phyloP scores from a whole-genome alignment of 768 basidiomycete genomes.

The Mycena epipterygia region DNA sequence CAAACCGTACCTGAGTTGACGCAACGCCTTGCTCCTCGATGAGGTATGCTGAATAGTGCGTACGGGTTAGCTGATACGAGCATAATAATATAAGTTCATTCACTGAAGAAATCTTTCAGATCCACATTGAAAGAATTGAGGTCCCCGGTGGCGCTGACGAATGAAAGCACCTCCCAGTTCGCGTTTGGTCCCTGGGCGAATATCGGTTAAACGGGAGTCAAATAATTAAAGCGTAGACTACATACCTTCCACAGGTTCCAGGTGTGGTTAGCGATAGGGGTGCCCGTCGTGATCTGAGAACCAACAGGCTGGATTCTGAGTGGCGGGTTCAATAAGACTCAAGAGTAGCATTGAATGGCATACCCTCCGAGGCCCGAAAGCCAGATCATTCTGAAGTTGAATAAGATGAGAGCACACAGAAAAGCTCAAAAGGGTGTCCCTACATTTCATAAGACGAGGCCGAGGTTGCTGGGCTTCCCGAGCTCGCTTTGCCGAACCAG shows the following conservation, averaged over 20 bases:
- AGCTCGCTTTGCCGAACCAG: constrained; percentile 60
- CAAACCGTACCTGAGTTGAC: constrained; percentile 54
- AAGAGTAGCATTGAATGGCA: constrained; percentile 21
- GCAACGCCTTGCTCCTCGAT: constrained; percentile 62
- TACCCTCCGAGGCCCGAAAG: constrained; percentile 69
- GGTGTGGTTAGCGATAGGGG: constrained; percentile 60
- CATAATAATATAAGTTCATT: constrained; percentile 28
- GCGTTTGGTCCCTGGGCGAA: constrained; percentile 63
- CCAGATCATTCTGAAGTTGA: constrained; percentile 67
- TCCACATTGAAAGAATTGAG: constrained; percentile 66
- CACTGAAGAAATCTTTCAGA: constrained; percentile 69
- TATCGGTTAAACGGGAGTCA: constrained; percentile 55
- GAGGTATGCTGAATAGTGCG: constrained; percentile 53
- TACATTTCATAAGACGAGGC: constrained; percentile 69
- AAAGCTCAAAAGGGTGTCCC: constrained; percentile 26
- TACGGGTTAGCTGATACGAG: neutral
- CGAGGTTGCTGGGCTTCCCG: constrained; percentile 60
- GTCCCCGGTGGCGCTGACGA: constrained; percentile 62
- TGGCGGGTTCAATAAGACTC: neutral
- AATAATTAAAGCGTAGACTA: constrained; percentile 67
- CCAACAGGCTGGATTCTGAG: constrained; percentile 70
- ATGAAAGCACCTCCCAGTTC: constrained; percentile 70
- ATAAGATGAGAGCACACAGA: neutral
- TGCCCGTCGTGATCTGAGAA: constrained; percentile 57
- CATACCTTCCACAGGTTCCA: constrained; percentile 72